Evolutionary conservation across 257 asterid genomes (phyloP), one percentile per base, ranked within the genome.

Genomic region (Nicotiana undulata): DNA sequence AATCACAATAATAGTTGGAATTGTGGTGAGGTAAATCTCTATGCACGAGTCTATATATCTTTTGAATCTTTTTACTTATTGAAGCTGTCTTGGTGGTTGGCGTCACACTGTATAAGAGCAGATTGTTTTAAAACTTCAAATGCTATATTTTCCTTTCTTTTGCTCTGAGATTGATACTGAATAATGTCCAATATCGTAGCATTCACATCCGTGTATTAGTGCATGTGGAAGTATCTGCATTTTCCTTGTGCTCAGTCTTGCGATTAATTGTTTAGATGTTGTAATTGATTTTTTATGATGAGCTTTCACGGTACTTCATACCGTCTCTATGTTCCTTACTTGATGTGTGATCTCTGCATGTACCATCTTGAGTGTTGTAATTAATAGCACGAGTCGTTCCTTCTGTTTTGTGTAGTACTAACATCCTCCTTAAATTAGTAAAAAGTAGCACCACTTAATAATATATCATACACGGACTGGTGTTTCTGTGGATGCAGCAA

Each of bases 1-100:
- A 94, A 90, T 89, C 98, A 94, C 80, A 96, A 96, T 76, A 92
- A 92, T 86, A 96, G 99, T 85, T 96, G 99, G 99, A 96, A 96
- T 75, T 96, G 98, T 79, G 99, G 99, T 64, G 94, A 92, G 94
- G 99, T 92, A 86, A 34, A 60, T 46, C 60, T 22, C 37, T 46
- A 20, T 72, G 78, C 60, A 72, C 24, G 9, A 72, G 44, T 40
- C 13, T 6, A 46, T 72, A 46, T 46, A 3, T 9, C 59, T 44
- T 72, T 4, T 13, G 59, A 13, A 44, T 72, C 77, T 46, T 70
- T 44, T 72, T 22, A 46, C 20, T 72, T 72, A 72, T 72, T 72
- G 26, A 46, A 46, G 60, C 61, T 72, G 24, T 72, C 40, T 46
- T 46, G 60, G 3, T 24, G 24, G 40, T 24, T 46, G 77, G 4